Evolutionary conservation across 2,329 filamentous ascomycete species (phyloP), one percentile per base, ranked within the genome.

Genomic region (Lachnellula hyalina): DNA sequence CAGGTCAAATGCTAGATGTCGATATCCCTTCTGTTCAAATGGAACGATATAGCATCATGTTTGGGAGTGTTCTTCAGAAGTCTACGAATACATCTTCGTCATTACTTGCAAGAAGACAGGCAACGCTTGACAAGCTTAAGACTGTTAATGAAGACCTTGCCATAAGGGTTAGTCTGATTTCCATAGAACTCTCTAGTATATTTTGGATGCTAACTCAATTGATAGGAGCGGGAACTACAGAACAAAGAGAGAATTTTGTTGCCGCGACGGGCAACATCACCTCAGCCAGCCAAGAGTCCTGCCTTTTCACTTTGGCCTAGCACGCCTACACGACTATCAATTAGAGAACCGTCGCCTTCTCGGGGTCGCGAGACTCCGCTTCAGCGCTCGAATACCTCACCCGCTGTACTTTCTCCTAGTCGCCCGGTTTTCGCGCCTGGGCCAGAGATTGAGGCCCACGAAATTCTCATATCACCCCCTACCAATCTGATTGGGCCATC

Each of bases 31-130:
- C 82, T 49, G 79, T 89, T 53, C 83, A 87, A 59, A 78, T 97
- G 78, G 93, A 96, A 68, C 79, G 93, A 48, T 97, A 96, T 64
- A 96, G 91, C 63, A 82, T 96, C 61, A 96, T 96, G 92, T 96
- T 97, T 67, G 84, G 86, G 53, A 82, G 81, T 38, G 77, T 96
- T 6, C 74, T 96, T 25, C 80, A 82, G 57, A 64, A 64, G 28
- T 56, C 63, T 34, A 44, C 58, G 21, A 56, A 56, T 28, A 63
- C 55, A 25, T 58, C 59, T 8, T 63, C 63, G 41, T 53, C 60
- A 23, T 72, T 85, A 7, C 71, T 85, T 25, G 77, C 76, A 23
- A 77, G 82, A 54, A 76, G 83, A 42, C 82, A 86, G 61, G 81
- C 80, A 7, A 83, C 79, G 0, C 67, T 85, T 12, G 77, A 82